A percentile compares a stretch with the other conserved stretches of the same genome.
phyloP scores from a whole-genome alignment of 2,329 filamentous ascomycete genomes.

The Ophiocordyceps camponoti-rufipedis region DNA sequence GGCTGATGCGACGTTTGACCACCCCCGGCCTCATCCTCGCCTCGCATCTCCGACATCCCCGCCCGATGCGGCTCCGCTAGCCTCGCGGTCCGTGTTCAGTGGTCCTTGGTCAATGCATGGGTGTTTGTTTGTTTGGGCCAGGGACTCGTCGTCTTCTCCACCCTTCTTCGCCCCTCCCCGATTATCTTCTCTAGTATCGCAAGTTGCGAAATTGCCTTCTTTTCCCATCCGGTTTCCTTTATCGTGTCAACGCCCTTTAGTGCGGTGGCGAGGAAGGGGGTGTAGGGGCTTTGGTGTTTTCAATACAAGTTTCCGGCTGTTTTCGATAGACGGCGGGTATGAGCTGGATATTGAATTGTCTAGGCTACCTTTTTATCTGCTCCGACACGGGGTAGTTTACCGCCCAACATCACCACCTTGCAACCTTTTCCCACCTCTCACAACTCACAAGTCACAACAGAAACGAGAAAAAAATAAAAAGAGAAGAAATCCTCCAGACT shows the following conservation, averaged over 20 bases:
- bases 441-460: too few relatives aligned
- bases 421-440: background rate
- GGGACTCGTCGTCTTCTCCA: background rate
- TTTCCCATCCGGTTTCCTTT: background rate
- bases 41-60: background rate
- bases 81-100: background rate
- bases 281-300: background rate
- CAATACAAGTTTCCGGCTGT: background rate
- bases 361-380: background rate
- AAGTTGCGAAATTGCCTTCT: background rate
- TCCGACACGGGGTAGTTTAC: background rate
- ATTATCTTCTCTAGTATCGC: background rate
- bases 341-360: background rate
- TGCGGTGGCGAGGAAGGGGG: background rate
- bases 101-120: background rate
- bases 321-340: conserved; percentile 1
- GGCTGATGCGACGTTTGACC: background rate
- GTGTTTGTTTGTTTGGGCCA: background rate
- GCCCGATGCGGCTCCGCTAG: background rate
- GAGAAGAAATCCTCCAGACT: background rate
- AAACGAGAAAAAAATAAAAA: too few relatives aligned
- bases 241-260: background rate
- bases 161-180: background rate
- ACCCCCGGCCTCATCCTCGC: background rate
- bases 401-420: background rate